Percentiles rank a stretch among this genome's conserved stretches.
Conservation (phyloP, 768 basidiomycete species). For the Lyophyllum decastes region DNA sequence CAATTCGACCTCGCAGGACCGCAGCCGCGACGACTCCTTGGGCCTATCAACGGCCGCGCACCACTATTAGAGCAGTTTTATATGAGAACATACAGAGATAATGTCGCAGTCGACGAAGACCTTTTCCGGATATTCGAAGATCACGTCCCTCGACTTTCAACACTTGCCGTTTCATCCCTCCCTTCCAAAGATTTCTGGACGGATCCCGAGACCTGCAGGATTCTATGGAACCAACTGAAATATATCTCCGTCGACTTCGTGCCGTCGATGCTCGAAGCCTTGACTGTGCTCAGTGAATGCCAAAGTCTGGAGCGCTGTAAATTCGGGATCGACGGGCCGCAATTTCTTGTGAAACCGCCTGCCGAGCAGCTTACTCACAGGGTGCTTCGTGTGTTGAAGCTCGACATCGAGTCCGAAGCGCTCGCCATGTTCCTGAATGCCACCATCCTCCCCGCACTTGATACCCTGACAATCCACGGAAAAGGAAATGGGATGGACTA, state of each 20-base stretch:
- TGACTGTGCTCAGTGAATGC: background rate
- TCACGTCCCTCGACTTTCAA: constrained; percentile 27
- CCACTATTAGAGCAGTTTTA: constrained; percentile 32
- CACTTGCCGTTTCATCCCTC: constrained; percentile 31
- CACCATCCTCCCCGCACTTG: constrained; percentile 28
- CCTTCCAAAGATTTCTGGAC: constrained; percentile 27
- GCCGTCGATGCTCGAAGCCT: constrained; percentile 1
- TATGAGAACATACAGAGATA: constrained; percentile 27
- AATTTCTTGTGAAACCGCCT: background rate
- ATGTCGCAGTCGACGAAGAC: constrained; percentile 30
- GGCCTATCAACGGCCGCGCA: constrained; percentile 22
- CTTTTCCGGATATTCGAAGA: constrained; percentile 30
- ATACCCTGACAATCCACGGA: constrained; percentile 26
- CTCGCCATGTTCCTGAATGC: constrained; percentile 30
- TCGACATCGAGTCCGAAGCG: constrained; percentile 30
- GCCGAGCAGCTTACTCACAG: constrained; percentile 23
- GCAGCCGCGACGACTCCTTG: constrained; percentile 23
- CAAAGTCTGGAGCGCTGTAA: constrained; percentile 14
- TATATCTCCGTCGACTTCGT: constrained; percentile 27
- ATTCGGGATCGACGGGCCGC: constrained; percentile 30
- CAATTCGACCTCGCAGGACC: constrained; percentile 33
- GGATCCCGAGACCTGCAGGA: constrained; percentile 18
- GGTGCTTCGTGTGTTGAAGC: constrained; percentile 26
- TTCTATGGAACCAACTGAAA: constrained; percentile 34
- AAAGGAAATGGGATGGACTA: constrained; percentile 28